A percentile compares a stretch with the other conserved stretches of the same genome.
phyloP scores from a whole-genome alignment of 805 yeast genomes.

The Saccharomycopsis sp. region DNA sequence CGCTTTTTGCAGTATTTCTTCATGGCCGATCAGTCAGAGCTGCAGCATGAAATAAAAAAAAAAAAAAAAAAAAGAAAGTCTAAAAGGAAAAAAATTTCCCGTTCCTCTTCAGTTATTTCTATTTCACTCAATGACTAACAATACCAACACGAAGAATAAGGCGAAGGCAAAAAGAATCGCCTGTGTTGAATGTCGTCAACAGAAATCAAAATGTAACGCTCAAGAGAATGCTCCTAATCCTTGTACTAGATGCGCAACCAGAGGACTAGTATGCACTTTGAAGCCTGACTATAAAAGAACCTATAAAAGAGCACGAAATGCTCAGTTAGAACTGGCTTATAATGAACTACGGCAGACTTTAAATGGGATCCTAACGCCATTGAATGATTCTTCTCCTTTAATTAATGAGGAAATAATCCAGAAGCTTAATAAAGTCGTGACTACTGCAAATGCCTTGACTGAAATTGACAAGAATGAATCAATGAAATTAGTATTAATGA shows the following conservation, averaged over 20 bases:
- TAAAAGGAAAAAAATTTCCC: too few relatives aligned
- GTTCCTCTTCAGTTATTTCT: too few relatives aligned
- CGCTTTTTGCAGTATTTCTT: too few relatives aligned
- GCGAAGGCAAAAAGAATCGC: constrained; percentile 54
- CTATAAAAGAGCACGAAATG: constrained; percentile 76
- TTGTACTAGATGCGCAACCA: constrained; percentile 74
- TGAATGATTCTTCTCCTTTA: constrained; percentile 8
- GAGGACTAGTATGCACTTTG: constrained; percentile 62
- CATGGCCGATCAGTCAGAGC: too few relatives aligned
- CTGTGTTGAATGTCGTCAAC: constrained; percentile 95
- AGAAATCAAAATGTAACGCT: constrained; percentile 88
- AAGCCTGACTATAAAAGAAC: constrained; percentile 84
- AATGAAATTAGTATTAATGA: too few relatives aligned
- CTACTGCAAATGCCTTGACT: constrained; percentile 19
- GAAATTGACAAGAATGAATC: too few relatives aligned
- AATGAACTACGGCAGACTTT: constrained; percentile 57
- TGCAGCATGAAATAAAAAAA: too few relatives aligned
- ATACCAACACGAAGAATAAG: too few relatives aligned
- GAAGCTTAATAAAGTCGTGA: constrained; percentile 16
- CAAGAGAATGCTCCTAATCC: constrained; percentile 66
- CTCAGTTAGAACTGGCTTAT: constrained; percentile 76
- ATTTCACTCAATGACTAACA: too few relatives aligned
- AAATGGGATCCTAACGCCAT: constrained; percentile 22
- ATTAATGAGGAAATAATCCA: constrained; percentile 15
- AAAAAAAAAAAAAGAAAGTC: too few relatives aligned